These are phyloP conservation scores for Pholiota microspora DNA, from an alignment of 768 basidiomycete species.

Conservation along the genomic window DNA sequence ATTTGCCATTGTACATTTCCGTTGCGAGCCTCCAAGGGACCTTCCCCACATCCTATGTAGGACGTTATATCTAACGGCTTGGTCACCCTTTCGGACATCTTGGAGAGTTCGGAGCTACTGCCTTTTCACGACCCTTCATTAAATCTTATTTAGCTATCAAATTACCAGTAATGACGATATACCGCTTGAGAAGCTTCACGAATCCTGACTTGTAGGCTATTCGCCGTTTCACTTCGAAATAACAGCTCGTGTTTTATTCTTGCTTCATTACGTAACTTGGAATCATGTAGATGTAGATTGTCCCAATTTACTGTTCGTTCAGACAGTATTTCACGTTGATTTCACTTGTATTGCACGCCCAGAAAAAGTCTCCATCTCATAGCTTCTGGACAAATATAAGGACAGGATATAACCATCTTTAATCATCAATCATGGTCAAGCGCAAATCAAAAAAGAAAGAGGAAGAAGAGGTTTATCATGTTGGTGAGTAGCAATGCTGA, in stretches of 20 bases:
- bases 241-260: neutral
- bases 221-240: too few relatives aligned
- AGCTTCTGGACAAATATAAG: too few relatives aligned
- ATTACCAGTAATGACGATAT: constrained; percentile 5
- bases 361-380: too few relatives aligned
- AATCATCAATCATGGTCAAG: constrained; percentile 1
- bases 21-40: too few relatives aligned
- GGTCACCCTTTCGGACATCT: constrained; percentile 7
- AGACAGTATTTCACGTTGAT: too few relatives aligned
- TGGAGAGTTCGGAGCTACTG: constrained; percentile 1
- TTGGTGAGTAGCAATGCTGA: constrained; percentile 35
- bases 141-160: constrained; percentile 10
- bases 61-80: constrained; percentile 2
- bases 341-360: too few relatives aligned
- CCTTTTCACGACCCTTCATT: constrained; percentile 13
- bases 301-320: too few relatives aligned
- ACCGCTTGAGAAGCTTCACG: neutral
- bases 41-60: constrained; percentile 11
- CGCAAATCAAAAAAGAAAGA: constrained; percentile 16
- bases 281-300: too few relatives aligned
- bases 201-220: too few relatives aligned
- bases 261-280: neutral
- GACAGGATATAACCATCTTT: too few relatives aligned
- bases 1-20: constrained; percentile 10
- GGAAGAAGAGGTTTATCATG: constrained; percentile 38